phyloP scores from a whole-genome alignment of 1,139 yeast genomes.

The Yamadazyma mexicana region DNA sequence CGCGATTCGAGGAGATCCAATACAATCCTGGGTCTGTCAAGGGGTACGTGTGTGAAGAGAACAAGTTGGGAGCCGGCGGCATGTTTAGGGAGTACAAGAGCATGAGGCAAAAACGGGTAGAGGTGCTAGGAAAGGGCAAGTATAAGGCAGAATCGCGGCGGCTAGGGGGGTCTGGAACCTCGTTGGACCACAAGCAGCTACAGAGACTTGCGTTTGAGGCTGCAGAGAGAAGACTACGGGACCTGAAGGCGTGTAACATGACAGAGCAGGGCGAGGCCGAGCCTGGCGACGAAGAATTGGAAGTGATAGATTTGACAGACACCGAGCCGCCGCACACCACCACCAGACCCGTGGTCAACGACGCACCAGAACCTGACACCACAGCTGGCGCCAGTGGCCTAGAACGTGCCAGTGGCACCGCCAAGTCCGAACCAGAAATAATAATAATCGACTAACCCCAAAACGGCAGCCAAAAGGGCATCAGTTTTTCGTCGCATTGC shows the following conservation, averaged over 20 bases:
- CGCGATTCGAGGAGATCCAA: slow-evolving; percentile 57
- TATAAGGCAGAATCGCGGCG: slow-evolving; percentile 40
- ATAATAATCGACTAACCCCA: not conserved
- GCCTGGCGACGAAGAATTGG: slow-evolving; percentile 37
- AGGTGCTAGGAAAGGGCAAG: slow-evolving; percentile 35
- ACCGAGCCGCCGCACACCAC: not conserved
- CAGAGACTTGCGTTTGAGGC: slow-evolving; percentile 51
- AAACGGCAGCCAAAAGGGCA: too few relatives aligned
- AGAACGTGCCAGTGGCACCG: too few relatives aligned
- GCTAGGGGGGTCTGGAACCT: slow-evolving; percentile 25
- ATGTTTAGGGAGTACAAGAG: slow-evolving; percentile 21
- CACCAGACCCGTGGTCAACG: not conserved
- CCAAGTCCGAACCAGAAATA: not conserved
- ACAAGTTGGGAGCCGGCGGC: slow-evolving; percentile 44
- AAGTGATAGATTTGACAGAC: slow-evolving; percentile 10
- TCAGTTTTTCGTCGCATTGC: too few relatives aligned
- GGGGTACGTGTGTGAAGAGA: slow-evolving; percentile 51
- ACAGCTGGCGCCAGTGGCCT: too few relatives aligned
- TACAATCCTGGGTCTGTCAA: slow-evolving; percentile 20
- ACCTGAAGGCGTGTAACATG: slow-evolving; percentile 54
- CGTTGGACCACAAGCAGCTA: slow-evolving; percentile 41
- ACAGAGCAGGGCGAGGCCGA: slow-evolving; percentile 21
- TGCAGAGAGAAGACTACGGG: slow-evolving; percentile 62
- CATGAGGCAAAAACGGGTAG: slow-evolving; percentile 39
- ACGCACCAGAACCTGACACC: too few relatives aligned